Base-by-base conservation (phyloP, 2,329 filamentous ascomycete species). In the Xylariaceae sp. region DNA sequence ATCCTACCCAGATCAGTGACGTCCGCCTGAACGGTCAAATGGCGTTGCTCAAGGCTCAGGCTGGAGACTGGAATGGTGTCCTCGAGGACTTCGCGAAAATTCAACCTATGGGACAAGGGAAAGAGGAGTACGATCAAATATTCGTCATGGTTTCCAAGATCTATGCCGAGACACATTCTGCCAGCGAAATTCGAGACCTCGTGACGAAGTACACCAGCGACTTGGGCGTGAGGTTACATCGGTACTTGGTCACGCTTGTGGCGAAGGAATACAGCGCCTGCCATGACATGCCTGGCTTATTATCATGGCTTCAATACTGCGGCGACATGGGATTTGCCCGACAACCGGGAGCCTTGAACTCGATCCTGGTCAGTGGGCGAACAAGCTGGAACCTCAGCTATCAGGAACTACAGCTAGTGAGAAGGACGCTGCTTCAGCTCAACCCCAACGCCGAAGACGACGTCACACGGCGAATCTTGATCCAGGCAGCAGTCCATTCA, bases 251-350 rank as follows among this genome's bases (percentile, higher is more conserved):
- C 24, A 61, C 59, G 3, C 41, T 68, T 16, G 53, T 69, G 39
- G 63, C 64, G 12, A 62, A 64, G 28, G 58, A 59, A 33, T 67
- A 65, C 40, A 64, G 55, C 10, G 51, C 54, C 15, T 47, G 55
- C 18, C 60, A 56, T 16, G 63, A 69, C 28, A 43, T 56, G 19
- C 26, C 46, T 9, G 55, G 60, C 2, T 57, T 69, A 33, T 38
- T 61, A 4, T 46, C 42, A 5, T 70, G 66, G 66, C 46, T 69
- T 13, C 40, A 46, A 19, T 59, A 59, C 37, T 67, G 63, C 47
- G 49, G 45, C 21, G 32, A 36, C 8, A 42, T 51, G 6, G 62
- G 59, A 4, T 62, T 64, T 28, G 45, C 50, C 2, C 40, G 61
- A 11, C 56, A 62, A 31, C 49, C 56, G 1, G 47, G 48, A 4